Percentiles rank a stretch among this genome's conserved stretches.
These are phyloP conservation scores for Chaetothyriales sp. DNA, from an alignment of 2,329 filamentous ascomycete genomes.

Conservation along the genomic window DNA sequence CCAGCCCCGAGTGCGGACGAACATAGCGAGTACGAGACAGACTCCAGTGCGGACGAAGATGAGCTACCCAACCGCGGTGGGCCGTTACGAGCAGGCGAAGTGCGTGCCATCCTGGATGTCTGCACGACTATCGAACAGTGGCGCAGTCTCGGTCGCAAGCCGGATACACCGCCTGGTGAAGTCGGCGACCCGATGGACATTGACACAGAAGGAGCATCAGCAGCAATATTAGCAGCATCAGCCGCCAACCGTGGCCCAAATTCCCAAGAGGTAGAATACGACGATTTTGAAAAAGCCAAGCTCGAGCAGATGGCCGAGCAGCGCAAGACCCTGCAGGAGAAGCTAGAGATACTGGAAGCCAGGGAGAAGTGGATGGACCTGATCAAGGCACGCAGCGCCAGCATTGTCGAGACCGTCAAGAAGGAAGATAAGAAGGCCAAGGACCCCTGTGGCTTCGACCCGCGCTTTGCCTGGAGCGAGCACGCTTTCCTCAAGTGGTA, in stretches of 20 bases:
- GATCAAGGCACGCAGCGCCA: slow-evolving; percentile 28
- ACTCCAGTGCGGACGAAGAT: slow-evolving; percentile 20
- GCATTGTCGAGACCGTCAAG: slow-evolving; percentile 29
- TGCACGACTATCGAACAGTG: slow-evolving; percentile 12
- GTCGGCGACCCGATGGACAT: slow-evolving; percentile 3
- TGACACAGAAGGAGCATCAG: slow-evolving; percentile 14
- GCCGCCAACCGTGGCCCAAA: slow-evolving; percentile 8
- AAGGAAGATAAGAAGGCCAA: slow-evolving; percentile 32
- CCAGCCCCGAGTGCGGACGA: slow-evolving; percentile 19
- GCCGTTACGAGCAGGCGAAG: slow-evolving; percentile 14
- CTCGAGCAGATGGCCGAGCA: slow-evolving; percentile 24
- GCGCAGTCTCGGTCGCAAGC: slow-evolving; percentile 14
- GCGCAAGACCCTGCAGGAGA: slow-evolving; percentile 21
- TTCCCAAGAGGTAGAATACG: slow-evolving; percentile 9
- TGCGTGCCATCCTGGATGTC: slow-evolving; percentile 13
- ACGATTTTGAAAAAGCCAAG: slow-evolving; percentile 25
- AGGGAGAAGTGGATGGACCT: slow-evolving; percentile 29
- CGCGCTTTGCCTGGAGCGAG: slow-evolving; percentile 32
- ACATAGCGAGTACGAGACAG: slow-evolving; percentile 19
- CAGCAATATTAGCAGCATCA: slow-evolving; percentile 20
- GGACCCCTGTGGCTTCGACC: slow-evolving; percentile 35
- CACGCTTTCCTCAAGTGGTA: slow-evolving; percentile 35
- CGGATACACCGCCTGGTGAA: slow-evolving; percentile 17
- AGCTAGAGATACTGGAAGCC: slow-evolving; percentile 27
- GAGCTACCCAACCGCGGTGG: slow-evolving; percentile 15